Percentiles rank a stretch among this genome's conserved stretches.
phyloP scores from a whole-genome alignment of 768 basidiomycete genomes.

The Kondoa subrosea region DNA sequence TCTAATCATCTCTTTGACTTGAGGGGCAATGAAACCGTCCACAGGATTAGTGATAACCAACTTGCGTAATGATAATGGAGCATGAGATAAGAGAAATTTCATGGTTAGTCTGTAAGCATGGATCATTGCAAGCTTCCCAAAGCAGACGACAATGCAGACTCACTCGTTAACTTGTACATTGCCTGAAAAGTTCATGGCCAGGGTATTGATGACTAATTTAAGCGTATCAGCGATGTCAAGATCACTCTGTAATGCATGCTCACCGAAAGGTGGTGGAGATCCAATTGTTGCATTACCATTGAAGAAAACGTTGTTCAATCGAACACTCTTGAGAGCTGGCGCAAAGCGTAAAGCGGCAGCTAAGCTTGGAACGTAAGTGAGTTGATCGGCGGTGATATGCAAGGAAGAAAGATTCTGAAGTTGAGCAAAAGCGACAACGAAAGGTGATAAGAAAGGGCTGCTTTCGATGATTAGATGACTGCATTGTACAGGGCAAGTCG shows the following conservation, averaged over 20 bases:
- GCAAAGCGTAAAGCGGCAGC: neutral
- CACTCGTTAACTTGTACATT: neutral
- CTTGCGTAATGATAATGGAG: neutral
- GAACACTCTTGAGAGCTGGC: no score
- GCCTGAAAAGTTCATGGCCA: neutral
- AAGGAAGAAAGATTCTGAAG: neutral
- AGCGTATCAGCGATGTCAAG: no score
- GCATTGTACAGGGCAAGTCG: neutral
- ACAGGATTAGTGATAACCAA: neutral
- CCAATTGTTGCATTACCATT: neutral
- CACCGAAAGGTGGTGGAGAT: neutral
- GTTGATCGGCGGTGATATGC: neutral
- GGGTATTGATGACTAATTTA: neutral
- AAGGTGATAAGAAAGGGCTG: neutral
- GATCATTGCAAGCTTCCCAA: no score
- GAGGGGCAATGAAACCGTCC: neutral
- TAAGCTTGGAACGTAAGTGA: neutral
- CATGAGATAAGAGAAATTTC: neutral
- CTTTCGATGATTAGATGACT: neutral
- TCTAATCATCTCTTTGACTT: neutral
- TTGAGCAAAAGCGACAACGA: neutral
- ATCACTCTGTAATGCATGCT: no score
- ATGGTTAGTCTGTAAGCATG: neutral
- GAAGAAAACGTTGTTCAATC: neutral
- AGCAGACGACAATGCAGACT: no score